These are phyloP conservation scores for Acacia melanoxylon DNA, from an alignment of 306 rosid species.

Conservation along the genomic window DNA sequence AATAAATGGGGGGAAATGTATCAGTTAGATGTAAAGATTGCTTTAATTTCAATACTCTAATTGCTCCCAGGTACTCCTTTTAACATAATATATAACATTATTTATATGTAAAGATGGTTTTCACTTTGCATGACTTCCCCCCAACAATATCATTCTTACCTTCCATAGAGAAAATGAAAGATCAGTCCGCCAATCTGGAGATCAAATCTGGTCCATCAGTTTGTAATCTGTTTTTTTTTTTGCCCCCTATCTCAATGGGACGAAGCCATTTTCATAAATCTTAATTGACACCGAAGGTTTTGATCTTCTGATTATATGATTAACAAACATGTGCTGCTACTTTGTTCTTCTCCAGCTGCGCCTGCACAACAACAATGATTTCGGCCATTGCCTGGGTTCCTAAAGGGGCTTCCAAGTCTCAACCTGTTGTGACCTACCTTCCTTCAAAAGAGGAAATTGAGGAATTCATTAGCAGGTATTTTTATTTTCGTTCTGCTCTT, in stretches of 20 bases:
- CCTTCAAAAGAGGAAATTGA: slow-evolving; percentile 72
- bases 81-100: neutral
- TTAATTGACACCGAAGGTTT: neutral
- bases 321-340: neutral
- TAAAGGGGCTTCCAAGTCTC: slow-evolving; percentile 64
- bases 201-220: neutral
- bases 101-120: neutral
- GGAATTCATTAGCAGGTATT: slow-evolving; percentile 47
- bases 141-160: neutral
- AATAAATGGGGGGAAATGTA: neutral
- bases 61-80: neutral
- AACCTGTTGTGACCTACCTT: slow-evolving; percentile 59
- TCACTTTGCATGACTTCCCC: neutral
- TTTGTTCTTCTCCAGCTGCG: neutral
- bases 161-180: neutral
- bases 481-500: neutral
- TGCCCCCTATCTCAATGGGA: neutral
- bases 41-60: neutral
- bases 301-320: neutral
- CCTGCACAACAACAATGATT: slow-evolving; percentile 44
- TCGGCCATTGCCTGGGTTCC: slow-evolving; percentile 81
- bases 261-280: neutral
- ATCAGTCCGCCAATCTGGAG: neutral
- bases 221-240: neutral
- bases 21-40: neutral